phyloP scores from a whole-genome alignment of 2,329 filamentous ascomycete species.

The Trichoderma polysporum region DNA sequence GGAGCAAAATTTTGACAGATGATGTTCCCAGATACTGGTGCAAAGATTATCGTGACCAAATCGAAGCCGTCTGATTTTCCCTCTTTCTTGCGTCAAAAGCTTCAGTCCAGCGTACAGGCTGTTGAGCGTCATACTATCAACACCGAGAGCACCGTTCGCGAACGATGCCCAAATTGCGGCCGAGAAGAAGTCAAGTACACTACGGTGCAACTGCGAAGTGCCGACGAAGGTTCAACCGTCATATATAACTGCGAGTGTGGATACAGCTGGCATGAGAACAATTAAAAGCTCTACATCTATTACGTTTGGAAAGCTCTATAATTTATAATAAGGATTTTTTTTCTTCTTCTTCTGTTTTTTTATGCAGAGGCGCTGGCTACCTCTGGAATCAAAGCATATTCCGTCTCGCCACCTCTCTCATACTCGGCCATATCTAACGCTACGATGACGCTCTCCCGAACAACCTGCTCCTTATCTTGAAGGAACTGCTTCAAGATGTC shows the following conservation, averaged over 20 bases:
- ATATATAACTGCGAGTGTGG: constrained; percentile 90
- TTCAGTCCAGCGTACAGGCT: constrained; percentile 77
- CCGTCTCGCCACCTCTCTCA: constrained; percentile 81
- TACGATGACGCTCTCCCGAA: constrained; percentile 91
- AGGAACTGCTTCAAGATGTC: constrained; percentile 79
- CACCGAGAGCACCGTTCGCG: constrained; percentile 65
- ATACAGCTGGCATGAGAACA: constrained; percentile 58
- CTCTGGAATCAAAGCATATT: constrained; percentile 89
- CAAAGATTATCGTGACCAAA: constrained; percentile 73
- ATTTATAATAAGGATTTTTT: not conserved
- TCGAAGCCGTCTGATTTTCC: constrained; percentile 93
- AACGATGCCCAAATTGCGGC: constrained; percentile 79
- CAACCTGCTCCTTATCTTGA: constrained; percentile 87
- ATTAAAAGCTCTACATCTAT: constrained; percentile 38
- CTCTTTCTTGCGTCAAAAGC: constrained; percentile 81
- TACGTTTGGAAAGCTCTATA: constrained; percentile 1
- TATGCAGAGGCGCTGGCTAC: constrained; percentile 44
- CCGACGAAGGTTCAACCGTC: constrained; percentile 91
- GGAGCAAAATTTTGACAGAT: constrained; percentile 21
- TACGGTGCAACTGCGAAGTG: constrained; percentile 81
- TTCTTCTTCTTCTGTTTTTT: constrained; percentile 23
- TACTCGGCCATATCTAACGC: constrained; percentile 98
- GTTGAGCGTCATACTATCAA: constrained; percentile 75
- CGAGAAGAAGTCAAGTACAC: constrained; percentile 80
- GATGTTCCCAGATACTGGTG: constrained; percentile 60